Evolutionary conservation across 208 protist species (phyloP).

Genomic region (Sergeia podlipaevii): DNA sequence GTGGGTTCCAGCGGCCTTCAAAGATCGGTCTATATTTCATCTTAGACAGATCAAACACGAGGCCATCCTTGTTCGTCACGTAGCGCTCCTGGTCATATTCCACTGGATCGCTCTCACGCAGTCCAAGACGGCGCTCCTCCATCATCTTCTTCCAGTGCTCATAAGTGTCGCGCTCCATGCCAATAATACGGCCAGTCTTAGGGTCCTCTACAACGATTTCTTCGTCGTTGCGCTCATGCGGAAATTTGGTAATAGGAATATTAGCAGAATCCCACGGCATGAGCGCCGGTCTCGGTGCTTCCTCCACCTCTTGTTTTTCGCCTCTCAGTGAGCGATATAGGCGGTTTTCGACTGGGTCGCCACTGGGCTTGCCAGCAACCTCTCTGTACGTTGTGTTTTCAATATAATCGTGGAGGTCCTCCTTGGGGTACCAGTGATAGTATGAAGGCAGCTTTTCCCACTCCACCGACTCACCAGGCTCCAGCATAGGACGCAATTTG

Average conservation of each 20-base stretch:
- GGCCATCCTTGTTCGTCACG: slow-evolving; percentile 84
- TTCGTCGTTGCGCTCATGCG: slow-evolving; percentile 81
- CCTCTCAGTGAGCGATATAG: slow-evolving; percentile 26
- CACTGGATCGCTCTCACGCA: slow-evolving; percentile 75
- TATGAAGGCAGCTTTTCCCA: slow-evolving; percentile 88
- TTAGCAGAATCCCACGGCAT: slow-evolving; percentile 81
- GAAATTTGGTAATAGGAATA: slow-evolving; percentile 83
- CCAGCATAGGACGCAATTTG: slow-evolving; percentile 79
- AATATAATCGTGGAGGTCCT: slow-evolving; percentile 82
- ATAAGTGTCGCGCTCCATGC: slow-evolving; percentile 84
- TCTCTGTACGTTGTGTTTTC: slow-evolving; percentile 86
- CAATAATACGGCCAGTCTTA: slow-evolving; percentile 85
- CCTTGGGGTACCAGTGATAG: slow-evolving; percentile 90
- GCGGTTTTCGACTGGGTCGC: slow-evolving; percentile 52
- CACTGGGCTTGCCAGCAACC: slow-evolving; percentile 55
- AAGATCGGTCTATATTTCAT: slow-evolving; percentile 87
- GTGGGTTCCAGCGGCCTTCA: slow-evolving; percentile 80
- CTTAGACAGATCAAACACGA: slow-evolving; percentile 86
- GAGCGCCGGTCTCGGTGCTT: slow-evolving; percentile 47
- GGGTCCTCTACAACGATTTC: slow-evolving; percentile 85
- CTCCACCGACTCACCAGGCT: slow-evolving; percentile 77
- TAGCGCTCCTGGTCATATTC: slow-evolving; percentile 89
- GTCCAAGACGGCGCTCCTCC: slow-evolving; percentile 56
- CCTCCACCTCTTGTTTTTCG: slow-evolving; percentile 32
- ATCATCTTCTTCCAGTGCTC: slow-evolving; percentile 84